Base-by-base conservation (phyloP, 805 yeast species). In the Candida montana region DNA sequence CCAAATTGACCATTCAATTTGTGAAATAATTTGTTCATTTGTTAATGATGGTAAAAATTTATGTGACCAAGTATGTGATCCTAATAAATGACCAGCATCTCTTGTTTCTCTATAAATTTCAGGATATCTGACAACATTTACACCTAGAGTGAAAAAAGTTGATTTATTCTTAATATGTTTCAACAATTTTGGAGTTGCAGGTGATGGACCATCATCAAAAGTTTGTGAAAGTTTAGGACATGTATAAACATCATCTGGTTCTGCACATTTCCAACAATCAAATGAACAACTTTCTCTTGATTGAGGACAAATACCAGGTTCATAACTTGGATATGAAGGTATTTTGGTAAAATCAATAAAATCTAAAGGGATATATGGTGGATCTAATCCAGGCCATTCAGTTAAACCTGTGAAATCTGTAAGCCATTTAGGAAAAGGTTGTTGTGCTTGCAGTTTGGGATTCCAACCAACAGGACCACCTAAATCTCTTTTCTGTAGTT, bases 1-100 rank as follows among this genome's bases (percentile, higher is more conserved):
- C 97, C 97, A 91, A 26, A 88, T 79, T 2, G 95, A 81, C 99
- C 99, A 91, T 61, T 90, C 82, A 30, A 91, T 64, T 59, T 91
- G 95, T 0, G 97, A 95, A 42, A 84, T 79, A 16, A 91, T 78
- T 47, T 86, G 76, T 62, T 88, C 91, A 57, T 89, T 89, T 19
- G 79, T 62, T 42, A 90, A 68, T 1, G 79, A 62, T 2, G 97
- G 96, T 46, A 91, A 71, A 53, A 82, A 86, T 44, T 80, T 79
- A 65, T 91, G 98, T 1, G 89, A 79, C 96, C 96, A 91, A 0
- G 97, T 87, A 59, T 91, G 99, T 0, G 88, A 74, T 2, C 85
- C 97, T 57, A 89, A 63, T 24, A 89, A 64, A 61, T 91, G 97
- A 12, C 96, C 96, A 24, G 63, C 62, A 1, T 60, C 58, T 32